These are phyloP conservation scores for Tetracladium marchalianum DNA, from an alignment of 495 filamentous ascomycete species.

Conservation along the genomic window DNA sequence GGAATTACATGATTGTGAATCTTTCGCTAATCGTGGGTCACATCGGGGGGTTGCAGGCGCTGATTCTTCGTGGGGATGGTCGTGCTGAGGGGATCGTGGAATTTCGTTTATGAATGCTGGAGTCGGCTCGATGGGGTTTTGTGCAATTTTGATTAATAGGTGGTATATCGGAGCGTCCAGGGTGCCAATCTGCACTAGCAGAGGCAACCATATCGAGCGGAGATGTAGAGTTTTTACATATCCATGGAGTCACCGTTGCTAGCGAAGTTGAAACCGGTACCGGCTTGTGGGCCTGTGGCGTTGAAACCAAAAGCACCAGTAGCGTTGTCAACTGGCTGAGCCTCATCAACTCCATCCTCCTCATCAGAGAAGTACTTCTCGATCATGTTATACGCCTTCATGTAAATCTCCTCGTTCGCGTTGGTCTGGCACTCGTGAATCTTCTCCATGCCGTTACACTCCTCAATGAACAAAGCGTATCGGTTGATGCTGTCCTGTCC, in stretches of 20 bases:
- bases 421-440: constrained; percentile 99
- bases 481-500: constrained; percentile 80
- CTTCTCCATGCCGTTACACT: constrained; percentile 99
- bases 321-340: constrained; percentile 43
- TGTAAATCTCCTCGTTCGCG: constrained; percentile 99
- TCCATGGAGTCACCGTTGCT: constrained; percentile 95
- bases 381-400: constrained; percentile 99
- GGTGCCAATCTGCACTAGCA: constrained; percentile 1
- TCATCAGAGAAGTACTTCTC: constrained; percentile 99
- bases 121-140: not conserved
- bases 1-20: constrained; percentile 23
- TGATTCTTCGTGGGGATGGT: constrained; percentile 3
- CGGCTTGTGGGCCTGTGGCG: constrained; percentile 56
- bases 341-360: constrained; percentile 69
- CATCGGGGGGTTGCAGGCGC: constrained; percentile 5
- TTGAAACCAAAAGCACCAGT: constrained; percentile 75
- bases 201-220: not conserved
- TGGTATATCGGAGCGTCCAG: constrained; percentile 3
- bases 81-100: not conserved
- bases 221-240: constrained; percentile 56
- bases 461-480: constrained; percentile 97
- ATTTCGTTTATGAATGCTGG: constrained; percentile 1
- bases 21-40: constrained; percentile 19
- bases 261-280: constrained; percentile 82
- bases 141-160: constrained; percentile 13